Base-by-base conservation (phyloP, 1,139 yeast species). In the Geotrichum carabidarum region DNA sequence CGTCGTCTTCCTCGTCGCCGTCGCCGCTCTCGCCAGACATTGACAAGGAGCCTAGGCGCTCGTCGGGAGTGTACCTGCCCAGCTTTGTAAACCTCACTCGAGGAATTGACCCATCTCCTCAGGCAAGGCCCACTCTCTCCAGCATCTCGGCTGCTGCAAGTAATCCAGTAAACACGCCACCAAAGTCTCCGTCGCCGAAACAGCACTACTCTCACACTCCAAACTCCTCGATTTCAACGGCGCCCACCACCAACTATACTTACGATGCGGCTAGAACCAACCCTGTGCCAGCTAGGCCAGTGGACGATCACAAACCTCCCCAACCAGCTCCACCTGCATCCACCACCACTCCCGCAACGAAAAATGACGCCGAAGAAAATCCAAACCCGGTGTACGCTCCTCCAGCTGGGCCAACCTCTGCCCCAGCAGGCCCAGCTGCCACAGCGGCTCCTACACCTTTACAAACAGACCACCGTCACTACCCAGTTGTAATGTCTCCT, bases 41-140 rank as follows among this genome's bases (percentile, higher is more conserved):
- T 17, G 34, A 45, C 8, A 45, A 35, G 8, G 41, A 34, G 34
- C 44, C 44, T 8, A 41, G 38, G 22, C 14, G 38, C 22, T 9
- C 34, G 17, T 30, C 42, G 12, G 30, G 18, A 2, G 40, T 45
- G 15, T 45, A 35, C 42, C 48, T 53, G 31, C 56, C 56, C 6
- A 48, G 53, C 44, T 53, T 53, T 53, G 56, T 53, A 17, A 53
- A 53, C 27, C 53, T 53, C 11, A 45, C 56, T 1, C 44, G 56
- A 6, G 50, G 50, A 37, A 47, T 47, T 45, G 50, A 37, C 8
- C 36, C 43, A 27, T 8, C 50, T 37, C 34, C 38, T 12, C 15
- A 30, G 14, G 18, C 27, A 22, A 22, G 27, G 5, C 27, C 27
- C 5, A 22, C 27, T 22, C 37, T 35, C 6, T 35, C 12, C 3